Evolutionary conservation across 805 yeast species (phyloP), one percentile per base, ranked within the genome.

Genomic region (Nakazawaea peltata): DNA sequence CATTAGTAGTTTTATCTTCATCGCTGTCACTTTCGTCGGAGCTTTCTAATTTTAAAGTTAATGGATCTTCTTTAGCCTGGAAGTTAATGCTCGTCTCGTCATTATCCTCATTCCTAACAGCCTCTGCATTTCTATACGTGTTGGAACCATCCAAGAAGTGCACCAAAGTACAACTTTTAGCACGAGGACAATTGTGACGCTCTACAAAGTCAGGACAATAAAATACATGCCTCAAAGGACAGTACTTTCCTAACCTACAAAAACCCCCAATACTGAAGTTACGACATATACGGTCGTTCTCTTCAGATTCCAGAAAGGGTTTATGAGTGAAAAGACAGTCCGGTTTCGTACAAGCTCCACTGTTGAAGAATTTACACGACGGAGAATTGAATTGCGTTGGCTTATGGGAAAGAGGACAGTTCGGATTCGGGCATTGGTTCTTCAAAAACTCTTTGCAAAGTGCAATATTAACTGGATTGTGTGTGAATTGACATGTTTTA

Each of bases 181-280:
- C 73, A 34, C 73, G 55, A 1, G 74, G 63, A 51, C 94, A 83
- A 22, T 44, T 47, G 10, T 79, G 81, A n/a, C 61, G 60, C 41
- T 73, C 76, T 43, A 72, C 78, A 44, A 67, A 71, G 47, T 82
- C 90, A 0, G 94, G 90, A 55, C 94, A 83, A 39, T 72, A 71
- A 44, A 62, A 68, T 12, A 57, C 54, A 49, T 83, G 94, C 24
- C 67, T 53, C 30, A 69, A 66, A 5, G 68, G 63, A 49, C 94
- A 83, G 21, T 47, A 43, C 18, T 56, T 48, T 0, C 92, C 94
- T 17, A 71, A 53, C 21, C 61, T 69, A 53, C 94, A 84, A 57
- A 71, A 81, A 1, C 88, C 87, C 13, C 72, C 71, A 23, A 77
- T 46, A 4, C 88, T 69, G 59, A 83, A 84, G 19, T 70, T 75